Conservation (phyloP, 305 asterid genomes). For the Fraxinus albicans region DNA sequence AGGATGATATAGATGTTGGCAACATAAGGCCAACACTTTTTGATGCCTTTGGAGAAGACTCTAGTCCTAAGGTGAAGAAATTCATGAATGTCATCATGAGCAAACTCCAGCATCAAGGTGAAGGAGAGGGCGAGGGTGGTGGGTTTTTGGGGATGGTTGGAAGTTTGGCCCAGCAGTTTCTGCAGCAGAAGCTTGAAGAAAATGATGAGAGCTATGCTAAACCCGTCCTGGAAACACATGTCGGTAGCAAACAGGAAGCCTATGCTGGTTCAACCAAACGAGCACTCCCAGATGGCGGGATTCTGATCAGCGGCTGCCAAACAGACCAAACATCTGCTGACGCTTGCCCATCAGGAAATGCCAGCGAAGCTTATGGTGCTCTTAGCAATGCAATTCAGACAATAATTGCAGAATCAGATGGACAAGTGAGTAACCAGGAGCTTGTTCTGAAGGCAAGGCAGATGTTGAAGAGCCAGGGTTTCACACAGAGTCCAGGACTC, state of each 20-base stretch:
- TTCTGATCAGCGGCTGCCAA: conserved; percentile 91
- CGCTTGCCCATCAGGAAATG: conserved; percentile 67
- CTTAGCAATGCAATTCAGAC: conserved; percentile 86
- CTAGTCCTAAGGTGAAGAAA: conserved; percentile 94
- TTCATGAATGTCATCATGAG: conserved; percentile 80
- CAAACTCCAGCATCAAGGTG: conserved; percentile 48
- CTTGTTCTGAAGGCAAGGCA: conserved; percentile 71
- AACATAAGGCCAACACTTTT: conserved; percentile 84
- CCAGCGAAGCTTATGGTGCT: conserved; percentile 72
- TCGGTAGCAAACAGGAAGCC: conserved; percentile 64
- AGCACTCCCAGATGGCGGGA: conserved; percentile 62
- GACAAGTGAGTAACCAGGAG: conserved; percentile 58
- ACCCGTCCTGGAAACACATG: conserved; percentile 69
- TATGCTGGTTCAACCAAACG: conserved; percentile 67
- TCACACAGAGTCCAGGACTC: conserved; percentile 79
- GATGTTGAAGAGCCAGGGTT: conserved; percentile 75
- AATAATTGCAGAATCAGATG: conserved; percentile 67
- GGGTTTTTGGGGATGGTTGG: conserved; percentile 83
- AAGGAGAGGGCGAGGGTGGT: conserved; percentile 43
- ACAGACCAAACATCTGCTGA: conserved; percentile 87
- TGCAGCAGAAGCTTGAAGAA: conserved; percentile 77
- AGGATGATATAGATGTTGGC: conserved; percentile 88
- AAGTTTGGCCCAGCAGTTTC: conserved; percentile 69
- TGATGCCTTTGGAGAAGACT: conserved; percentile 80
- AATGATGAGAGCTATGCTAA: conserved; percentile 63